Evolutionary conservation across 2,329 filamentous ascomycete genomes (phyloP).

Genomic region (Xylaria polymorpha): DNA sequence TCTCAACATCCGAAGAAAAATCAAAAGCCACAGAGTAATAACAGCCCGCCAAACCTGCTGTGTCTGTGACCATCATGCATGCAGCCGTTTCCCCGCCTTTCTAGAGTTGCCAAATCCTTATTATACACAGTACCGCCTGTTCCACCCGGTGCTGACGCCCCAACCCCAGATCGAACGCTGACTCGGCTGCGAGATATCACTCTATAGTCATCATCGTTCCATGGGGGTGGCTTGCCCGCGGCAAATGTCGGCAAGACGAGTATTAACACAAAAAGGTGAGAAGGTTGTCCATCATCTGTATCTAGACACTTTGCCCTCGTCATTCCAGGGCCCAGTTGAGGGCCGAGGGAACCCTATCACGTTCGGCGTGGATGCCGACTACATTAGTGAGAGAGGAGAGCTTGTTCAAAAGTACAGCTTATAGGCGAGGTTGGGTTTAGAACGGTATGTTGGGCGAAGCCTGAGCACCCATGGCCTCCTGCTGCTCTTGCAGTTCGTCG

Average conservation of each 20-base stretch:
- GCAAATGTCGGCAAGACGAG: conserved; percentile 24
- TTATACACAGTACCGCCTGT: conserved; percentile 37
- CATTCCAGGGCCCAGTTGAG: conserved; percentile 5
- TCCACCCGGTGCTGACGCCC: conserved; percentile 14
- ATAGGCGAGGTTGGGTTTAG: conserved; percentile 55
- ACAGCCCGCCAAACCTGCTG: conserved; percentile 27
- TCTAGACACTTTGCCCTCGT: conserved; percentile 24
- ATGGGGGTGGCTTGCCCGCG: conserved; percentile 21
- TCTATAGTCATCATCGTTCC: conserved; percentile 29
- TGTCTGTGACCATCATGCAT: conserved; percentile 34
- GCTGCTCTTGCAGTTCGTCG: conserved; percentile 89
- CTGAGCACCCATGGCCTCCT: conserved; percentile 69
- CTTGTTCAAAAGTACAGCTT: conserved; percentile 40
- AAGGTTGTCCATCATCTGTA: conserved; percentile 26
- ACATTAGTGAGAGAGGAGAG: conserved; percentile 42
- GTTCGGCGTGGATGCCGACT: conserved; percentile 10
- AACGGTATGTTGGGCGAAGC: conserved; percentile 72
- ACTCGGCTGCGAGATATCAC: conserved; percentile 28
- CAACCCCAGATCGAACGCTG: conserved; percentile 23
- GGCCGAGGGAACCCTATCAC: conserved; percentile 3
- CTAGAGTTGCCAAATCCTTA: conserved; percentile 38
- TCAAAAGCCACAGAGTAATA: conserved; percentile 21
- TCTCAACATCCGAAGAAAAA: conserved; percentile 28
- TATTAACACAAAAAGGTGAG: conserved; percentile 36
- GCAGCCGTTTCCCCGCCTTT: conserved; percentile 38